Evolutionary conservation across 1,139 yeast species (phyloP), one percentile per base, ranked within the genome.

Genomic region (Candida sp.): DNA sequence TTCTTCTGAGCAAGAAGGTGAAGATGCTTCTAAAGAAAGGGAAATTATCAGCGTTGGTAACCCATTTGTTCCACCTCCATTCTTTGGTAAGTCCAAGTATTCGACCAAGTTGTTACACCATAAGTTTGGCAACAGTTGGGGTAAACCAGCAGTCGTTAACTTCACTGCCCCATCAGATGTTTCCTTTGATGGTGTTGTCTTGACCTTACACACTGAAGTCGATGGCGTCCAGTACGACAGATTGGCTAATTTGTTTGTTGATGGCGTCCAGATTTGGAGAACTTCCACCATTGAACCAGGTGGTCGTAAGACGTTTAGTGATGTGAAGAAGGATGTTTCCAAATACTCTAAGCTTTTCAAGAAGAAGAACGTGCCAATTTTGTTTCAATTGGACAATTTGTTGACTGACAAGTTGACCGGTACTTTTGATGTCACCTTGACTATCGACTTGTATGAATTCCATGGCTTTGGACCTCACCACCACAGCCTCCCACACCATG

Each of bases 261-360:
- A 81, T 49, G 90, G 86, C 26, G 77, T 80, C 17, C 90, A 89
- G 58, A 68, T 90, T 34, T 90, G 97, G 96, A 78, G 97, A 66
- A 85, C 96, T 0, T 86, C 94, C 3, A 90, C 97, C 2, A 85
- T 90, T 22, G 96, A 90, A 67, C 97, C 97, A 0, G 82, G 84
- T 54, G 77, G 81, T 49, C 61, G 60, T 27, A 58, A 68, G 3
- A 77, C 81, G 3, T 77, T 73, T 58, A 81, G 87, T 12, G 63
- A 70, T 11, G 72, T 78, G 47, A 70, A 76, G 31, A 90, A 88
- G 63, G 97, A 91, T 62, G 81, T 89, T 2, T 77, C 93, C 4
- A 69, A 71, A 31, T 90, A 84, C 62, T 63, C 78, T 9, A 58
- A 73, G 0, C 67, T 90, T 45, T 89, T 91, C 63, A 62, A 70